Evolutionary conservation across 2,329 filamentous ascomycete species (phyloP), one percentile per base, ranked within the genome.

Genomic region (Colletotrichum eremochloae): DNA sequence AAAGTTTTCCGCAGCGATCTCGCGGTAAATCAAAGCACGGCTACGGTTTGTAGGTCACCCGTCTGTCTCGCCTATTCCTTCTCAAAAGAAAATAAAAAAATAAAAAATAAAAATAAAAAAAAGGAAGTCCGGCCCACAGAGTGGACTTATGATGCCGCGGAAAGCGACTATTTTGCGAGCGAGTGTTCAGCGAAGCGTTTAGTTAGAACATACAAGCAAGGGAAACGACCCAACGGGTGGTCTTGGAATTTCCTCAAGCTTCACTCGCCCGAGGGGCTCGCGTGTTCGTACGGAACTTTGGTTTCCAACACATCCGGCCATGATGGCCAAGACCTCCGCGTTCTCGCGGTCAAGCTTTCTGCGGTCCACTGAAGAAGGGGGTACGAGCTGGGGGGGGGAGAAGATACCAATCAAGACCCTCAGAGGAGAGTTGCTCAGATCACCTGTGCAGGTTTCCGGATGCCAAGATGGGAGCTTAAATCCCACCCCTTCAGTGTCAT

Each of bases 391-490:
- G 7, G 42, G 44, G 11, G 44, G 9, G 14, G 24, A 31, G 15
- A 24, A 20, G 31, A 38, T 31, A 20, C 66, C 66, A 72, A 72
- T 69, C 60, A 69, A 24, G n/a, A 44, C 6, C 8, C n/a, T 40
- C 6, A 52, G 46, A 11, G 2, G 1, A 46, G 48, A 42, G 46
- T 53, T 46, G 65, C 66, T 69, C 66, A 56, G 69, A 69, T 63
- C 58, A 44, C 53, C 31, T 33, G 58, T 33, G 46, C 65, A 48
- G 33, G 58, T 55, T 68, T 68, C 60, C 60, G 55, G 69, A 72
- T 72, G 69, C 69, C 69, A 69, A 69, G 66, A 69, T 63, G 65
- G 66, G 53, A 72, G 65, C 69, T 72, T 68, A 68, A 52, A 58
- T 64, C 24, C 38, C 40, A 44, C 36, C 4, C 60, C 63, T 40